Evolutionary conservation across 768 basidiomycete genomes (phyloP), one percentile per base, ranked within the genome.

Genomic region (Serendipita vermifera): DNA sequence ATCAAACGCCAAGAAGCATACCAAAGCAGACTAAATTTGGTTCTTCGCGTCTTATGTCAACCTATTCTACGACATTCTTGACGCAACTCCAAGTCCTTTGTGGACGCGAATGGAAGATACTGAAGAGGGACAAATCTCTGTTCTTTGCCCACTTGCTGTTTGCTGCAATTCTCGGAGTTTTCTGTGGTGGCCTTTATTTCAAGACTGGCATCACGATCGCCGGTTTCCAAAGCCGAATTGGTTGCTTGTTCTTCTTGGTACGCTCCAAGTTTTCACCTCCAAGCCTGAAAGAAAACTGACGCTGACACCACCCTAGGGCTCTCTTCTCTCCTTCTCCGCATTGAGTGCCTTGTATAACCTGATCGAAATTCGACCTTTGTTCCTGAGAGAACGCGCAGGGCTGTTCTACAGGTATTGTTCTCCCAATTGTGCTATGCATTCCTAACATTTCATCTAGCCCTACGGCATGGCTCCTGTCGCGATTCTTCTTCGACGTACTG

Each of bases 201-300:
- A 66, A 91, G 27, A 91, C 88, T 0, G 78, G 76, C 33, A 70
- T 78, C 17, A 84, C 80, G 3, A 94, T 96, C 59, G 87, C 91
- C 24, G 92, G 92, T 1, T 96, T 96, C 75, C 92, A 96, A 66
- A 85, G 85, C 33, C 78, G 93, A 29, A 77, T 98, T n/a, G 93
- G 93, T 29, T 88, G 85, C 61, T 69, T 98, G 38, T 96, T 98
- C 76, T 98, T 98, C 80, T 66, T 96, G 63, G 87, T 87, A 61
- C 22, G 66, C 62, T 26, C 5, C 24, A 24, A 9, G 11, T 38
- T 54, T 33, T 46, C 38, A 22, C 17, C n/a, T 48, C 55, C 26
- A 29, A 59, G 22, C 26, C 26, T 46, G 11, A 11, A 5, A 26
- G 24, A 39, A 17, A 17, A 15, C 29, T 24, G 39, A 48, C 35